phyloP scores from a whole-genome alignment of 2,329 filamentous ascomycete species.

The Alternaria sp. region DNA sequence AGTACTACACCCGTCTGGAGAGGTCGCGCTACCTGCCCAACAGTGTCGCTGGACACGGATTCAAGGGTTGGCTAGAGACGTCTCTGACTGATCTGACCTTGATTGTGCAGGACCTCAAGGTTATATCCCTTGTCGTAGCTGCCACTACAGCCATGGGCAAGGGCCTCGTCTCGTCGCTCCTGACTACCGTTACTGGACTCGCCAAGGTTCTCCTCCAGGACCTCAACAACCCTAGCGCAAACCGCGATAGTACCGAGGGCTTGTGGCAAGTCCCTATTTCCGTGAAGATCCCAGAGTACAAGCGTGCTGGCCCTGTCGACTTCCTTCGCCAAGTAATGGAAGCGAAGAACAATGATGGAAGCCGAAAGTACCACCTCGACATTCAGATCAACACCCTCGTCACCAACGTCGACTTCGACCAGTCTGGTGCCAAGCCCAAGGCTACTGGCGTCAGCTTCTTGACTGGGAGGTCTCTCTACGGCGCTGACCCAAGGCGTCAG shows the following conservation, averaged over 20 bases:
- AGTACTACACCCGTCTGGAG: slow-evolving; percentile 64
- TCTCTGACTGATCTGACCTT: slow-evolving; percentile 61
- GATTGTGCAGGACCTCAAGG: slow-evolving; percentile 61
- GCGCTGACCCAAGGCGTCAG: slow-evolving; percentile 47
- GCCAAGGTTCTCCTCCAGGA: slow-evolving; percentile 59
- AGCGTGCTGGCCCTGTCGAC: slow-evolving; percentile 64
- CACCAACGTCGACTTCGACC: slow-evolving; percentile 71
- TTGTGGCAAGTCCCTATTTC: slow-evolving; percentile 67
- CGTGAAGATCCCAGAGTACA: slow-evolving; percentile 52
- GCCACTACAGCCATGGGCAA: slow-evolving; percentile 61
- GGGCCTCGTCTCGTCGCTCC: slow-evolving; percentile 40
- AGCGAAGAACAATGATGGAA: slow-evolving; percentile 60
- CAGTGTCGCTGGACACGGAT: slow-evolving; percentile 62
- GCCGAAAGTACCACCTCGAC: slow-evolving; percentile 63
- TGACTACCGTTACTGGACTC: slow-evolving; percentile 56
- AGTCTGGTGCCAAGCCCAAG: slow-evolving; percentile 61
- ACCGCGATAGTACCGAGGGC: slow-evolving; percentile 58
- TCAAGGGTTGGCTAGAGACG: slow-evolving; percentile 64
- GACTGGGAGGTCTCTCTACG: slow-evolving; percentile 51
- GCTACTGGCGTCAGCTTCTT: slow-evolving; percentile 55
- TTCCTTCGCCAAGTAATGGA: slow-evolving; percentile 60
- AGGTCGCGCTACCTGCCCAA: slow-evolving; percentile 60
- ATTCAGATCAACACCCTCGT: slow-evolving; percentile 68
- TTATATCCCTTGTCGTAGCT: slow-evolving; percentile 61
- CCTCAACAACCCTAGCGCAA: slow-evolving; percentile 57